phyloP scores from a whole-genome alignment of 768 basidiomycete genomes.

The Tulasnella sp. region DNA sequence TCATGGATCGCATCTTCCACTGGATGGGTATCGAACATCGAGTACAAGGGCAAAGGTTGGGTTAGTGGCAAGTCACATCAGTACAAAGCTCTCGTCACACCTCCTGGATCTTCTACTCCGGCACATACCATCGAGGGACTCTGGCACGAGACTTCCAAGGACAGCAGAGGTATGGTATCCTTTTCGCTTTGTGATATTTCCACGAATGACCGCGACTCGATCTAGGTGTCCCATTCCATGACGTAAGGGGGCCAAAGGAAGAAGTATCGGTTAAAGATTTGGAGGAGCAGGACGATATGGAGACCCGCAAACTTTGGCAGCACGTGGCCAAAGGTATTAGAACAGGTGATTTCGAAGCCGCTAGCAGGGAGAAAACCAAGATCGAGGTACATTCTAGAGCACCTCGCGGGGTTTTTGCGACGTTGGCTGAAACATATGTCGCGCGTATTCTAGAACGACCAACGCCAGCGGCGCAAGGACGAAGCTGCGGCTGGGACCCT shows the following conservation, averaged over 20 bases:
- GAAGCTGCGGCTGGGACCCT: constrained; percentile 66
- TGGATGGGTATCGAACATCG: constrained; percentile 64
- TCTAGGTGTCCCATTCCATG: constrained; percentile 58
- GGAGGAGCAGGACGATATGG: constrained; percentile 65
- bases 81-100: constrained; percentile 77
- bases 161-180: constrained; percentile 40
- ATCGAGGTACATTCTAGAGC: constrained; percentile 64
- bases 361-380: constrained; percentile 78
- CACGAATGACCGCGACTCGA: constrained; percentile 34
- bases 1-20: constrained; percentile 71
- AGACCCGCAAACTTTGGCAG: constrained; percentile 81
- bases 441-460: constrained; percentile 64
- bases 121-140: constrained; percentile 68
- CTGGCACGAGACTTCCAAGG: constrained; percentile 60
- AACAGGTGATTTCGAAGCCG: constrained; percentile 88
- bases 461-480: constrained; percentile 81
- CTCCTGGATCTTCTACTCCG: constrained; percentile 37
- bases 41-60: constrained; percentile 96
- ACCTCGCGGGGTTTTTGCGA: background rate
- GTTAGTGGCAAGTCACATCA: constrained; percentile 89
- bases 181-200: constrained; percentile 44
- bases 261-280: constrained; percentile 64
- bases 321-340: constrained; percentile 87
- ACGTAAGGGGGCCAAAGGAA: constrained; percentile 68
- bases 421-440: background rate